Evolutionary conservation across 495 filamentous ascomycete genomes (phyloP), one percentile per base, ranked within the genome.

Genomic region (Talaromyces trachyspermus): DNA sequence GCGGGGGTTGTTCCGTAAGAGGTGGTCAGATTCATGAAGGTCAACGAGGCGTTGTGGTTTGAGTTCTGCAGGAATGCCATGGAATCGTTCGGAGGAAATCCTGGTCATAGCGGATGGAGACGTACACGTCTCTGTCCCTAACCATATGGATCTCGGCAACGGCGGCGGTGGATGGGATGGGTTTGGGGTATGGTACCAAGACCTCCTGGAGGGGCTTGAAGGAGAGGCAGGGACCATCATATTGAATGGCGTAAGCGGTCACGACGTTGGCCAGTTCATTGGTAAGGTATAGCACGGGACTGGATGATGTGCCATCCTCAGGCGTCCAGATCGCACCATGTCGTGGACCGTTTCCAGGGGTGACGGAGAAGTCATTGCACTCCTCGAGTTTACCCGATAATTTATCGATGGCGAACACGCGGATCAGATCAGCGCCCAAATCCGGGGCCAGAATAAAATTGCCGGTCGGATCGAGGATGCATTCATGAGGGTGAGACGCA

Each of bases 261-360:
- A 89, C 54, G 0, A 68, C 65, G 43, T 80, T 81, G 1, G 64
- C 60, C 15, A 89, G 64, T 59, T 91, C 86, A 22, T 74, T 72
- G 18, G 78, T 69, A 3, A 84, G 59, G 58, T 85, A 89, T 54
- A 84, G n/a, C n/a, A n/a, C n/a, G n/a, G n/a, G n/a, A n/a, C n/a
- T n/a, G n/a, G n/a, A n/a, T n/a, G n/a, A 25, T 14, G 6, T 11
- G 9, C 26, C 17, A 3, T 19, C 35, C 17, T 22, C 17, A 6
- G 23, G 18, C 0, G 11, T 65, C n/a, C n/a, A n/a, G 59, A 85
- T 86, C 3, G 63, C 59, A 9, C 63, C 76, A 51, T 87, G 83
- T 10, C 83, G 65, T 0, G 83, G 83, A 0, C 83, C 83, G 23
- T 72, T 72, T 2, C 76, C 79, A n/a, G 72, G 56, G 2, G 22